Percentiles rank a stretch among this genome's conserved stretches.
Evolutionary conservation across 169 alveolate genomes (phyloP).

Genomic region (Sarcocystis neurona): DNA sequence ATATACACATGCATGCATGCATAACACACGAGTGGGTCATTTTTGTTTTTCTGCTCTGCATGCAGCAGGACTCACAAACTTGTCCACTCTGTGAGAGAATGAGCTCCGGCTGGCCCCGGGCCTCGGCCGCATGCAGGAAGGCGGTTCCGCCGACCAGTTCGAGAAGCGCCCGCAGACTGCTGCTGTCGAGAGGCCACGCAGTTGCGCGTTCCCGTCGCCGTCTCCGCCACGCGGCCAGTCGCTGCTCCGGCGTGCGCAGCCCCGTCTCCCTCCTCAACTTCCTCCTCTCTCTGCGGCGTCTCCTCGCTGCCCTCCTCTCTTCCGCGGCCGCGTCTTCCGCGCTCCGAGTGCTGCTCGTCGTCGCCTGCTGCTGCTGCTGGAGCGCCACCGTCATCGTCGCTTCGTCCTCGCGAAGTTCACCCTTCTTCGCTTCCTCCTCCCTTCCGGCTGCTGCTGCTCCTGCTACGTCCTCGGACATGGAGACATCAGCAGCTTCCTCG

Average conservation of each 20-base stretch:
- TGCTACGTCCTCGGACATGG: too few relatives aligned
- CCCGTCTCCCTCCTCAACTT: too few relatives aligned
- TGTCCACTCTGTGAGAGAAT: neutral
- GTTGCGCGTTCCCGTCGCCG: constrained; percentile 19
- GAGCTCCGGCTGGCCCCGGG: neutral
- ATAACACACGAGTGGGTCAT: too few relatives aligned
- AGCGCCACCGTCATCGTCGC: neutral
- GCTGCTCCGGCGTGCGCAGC: neutral
- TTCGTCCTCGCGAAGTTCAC: neutral
- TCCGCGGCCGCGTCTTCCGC: neutral
- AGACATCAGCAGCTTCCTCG: too few relatives aligned
- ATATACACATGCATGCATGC: too few relatives aligned
- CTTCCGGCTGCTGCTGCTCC: neutral
- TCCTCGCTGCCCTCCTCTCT: too few relatives aligned
- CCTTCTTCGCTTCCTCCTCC: neutral
- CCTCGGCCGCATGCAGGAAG: neutral
- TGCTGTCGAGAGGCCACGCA: neutral
- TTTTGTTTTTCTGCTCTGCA: too few relatives aligned
- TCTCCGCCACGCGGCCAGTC: neutral
- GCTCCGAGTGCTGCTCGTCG: neutral
- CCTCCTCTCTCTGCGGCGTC: too few relatives aligned
- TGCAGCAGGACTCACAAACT: neutral
- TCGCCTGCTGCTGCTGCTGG: neutral
- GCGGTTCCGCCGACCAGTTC: neutral
- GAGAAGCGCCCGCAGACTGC: neutral